Evolutionary conservation across 2,329 filamentous ascomycete genomes (phyloP), one percentile per base, ranked within the genome.

Genomic region (Arthrobotrys entomopaga): DNA sequence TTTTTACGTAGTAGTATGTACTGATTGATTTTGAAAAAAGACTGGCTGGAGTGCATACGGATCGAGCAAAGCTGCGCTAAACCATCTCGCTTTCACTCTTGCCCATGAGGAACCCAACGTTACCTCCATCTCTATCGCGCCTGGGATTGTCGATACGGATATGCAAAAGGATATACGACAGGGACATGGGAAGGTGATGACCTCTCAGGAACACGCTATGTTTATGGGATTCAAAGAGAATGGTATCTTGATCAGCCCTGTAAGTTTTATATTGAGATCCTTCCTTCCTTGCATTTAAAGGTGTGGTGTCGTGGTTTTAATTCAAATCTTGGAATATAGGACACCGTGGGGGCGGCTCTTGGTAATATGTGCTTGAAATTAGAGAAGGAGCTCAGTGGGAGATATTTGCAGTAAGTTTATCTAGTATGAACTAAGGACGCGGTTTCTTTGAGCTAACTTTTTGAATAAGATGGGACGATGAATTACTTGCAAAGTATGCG

Each of bases 151-250:
- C 6, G 91, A 97, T 79, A 97, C 93, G 0, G 90, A 90, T 59
- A 97, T 97, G 93, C 93, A 97, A 81, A 85, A 85, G n/a, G 86
- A 90, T 67, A 87, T 99, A 67, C 85, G 95, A 58, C 89, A 93
- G 53, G 86, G 88, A 69, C 90, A 95, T 81, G 84, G 86, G 6
- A 84, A 83, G 26, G 82, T 82, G 15, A 87, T 91, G 86, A 86
- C 87, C 77, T 82, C 29, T 82, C 19, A 84, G 84, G 60, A 86
- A 89, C 77, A 84, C 84, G 22, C 83, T 16, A 88, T 86, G 78
- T 98, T 98, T 78, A 84, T 87, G 11, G 84, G 87, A 0, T 85
- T 91, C 15, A 90, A 93, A 80, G 86, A 88, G 77, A 85, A 86
- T 4, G 93, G 93, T 13, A 86, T 86, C 57, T 82, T 98, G 57